These are phyloP conservation scores for Serendipita vermifera DNA, from an alignment of 768 basidiomycete species.

Conservation along the genomic window DNA sequence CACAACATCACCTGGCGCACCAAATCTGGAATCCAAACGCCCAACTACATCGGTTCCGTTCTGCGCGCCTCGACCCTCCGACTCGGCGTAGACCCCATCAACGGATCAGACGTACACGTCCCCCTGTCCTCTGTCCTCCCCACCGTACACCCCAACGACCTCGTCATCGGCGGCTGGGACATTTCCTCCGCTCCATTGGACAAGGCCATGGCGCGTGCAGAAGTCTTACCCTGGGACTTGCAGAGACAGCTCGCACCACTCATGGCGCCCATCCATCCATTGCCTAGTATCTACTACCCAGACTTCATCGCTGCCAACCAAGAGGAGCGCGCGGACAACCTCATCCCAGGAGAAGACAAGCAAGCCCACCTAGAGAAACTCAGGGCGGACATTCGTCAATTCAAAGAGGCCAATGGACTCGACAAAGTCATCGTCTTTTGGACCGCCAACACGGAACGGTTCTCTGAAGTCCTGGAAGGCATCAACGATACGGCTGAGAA, in stretches of 20 bases:
- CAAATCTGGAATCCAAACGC: conserved; percentile 80
- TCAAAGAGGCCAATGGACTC: conserved; percentile 71
- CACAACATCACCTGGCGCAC: conserved; percentile 92
- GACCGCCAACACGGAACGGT: conserved; percentile 99
- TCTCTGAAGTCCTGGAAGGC: conserved; percentile 85
- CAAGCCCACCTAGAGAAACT: conserved; percentile 83
- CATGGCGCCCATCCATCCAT: conserved; percentile 68
- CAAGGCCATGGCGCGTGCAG: conserved; percentile 82
- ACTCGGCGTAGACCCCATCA: conserved; percentile 65
- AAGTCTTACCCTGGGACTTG: conserved; percentile 91
- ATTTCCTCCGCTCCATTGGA: conserved; percentile 79
- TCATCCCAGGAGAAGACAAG: conserved; percentile 78
- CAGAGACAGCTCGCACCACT: conserved; percentile 87
- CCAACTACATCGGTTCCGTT: conserved; percentile 96
- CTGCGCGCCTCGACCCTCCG: conserved; percentile 92
- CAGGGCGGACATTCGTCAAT: conserved; percentile 84
- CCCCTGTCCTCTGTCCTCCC: conserved; percentile 88
- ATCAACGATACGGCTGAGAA: conserved; percentile 91
- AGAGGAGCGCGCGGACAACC: conserved; percentile 87
- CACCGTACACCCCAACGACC: conserved; percentile 97
- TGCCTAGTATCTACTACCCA: conserved; percentile 93
- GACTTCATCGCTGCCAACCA: conserved; percentile 98
- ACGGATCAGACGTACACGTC: conserved; percentile 82
- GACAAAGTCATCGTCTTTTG: conserved; percentile 92
- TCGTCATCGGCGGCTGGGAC: conserved; percentile 97